Base-by-base conservation (phyloP, 2,329 filamentous ascomycete species). In the Lachnellula suecica region DNA sequence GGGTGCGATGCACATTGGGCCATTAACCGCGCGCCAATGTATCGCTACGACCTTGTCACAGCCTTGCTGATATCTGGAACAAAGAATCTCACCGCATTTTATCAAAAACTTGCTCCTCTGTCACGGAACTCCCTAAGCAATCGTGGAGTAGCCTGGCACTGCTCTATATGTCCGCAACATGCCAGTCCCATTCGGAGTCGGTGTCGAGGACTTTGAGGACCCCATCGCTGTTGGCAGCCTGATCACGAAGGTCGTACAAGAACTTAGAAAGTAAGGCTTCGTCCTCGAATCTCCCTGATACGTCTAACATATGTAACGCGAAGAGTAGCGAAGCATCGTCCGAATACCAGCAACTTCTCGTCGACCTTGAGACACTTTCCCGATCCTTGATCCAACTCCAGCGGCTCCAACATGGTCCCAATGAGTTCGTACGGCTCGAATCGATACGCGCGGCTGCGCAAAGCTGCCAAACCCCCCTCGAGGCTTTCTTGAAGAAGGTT, bases 301-400 rank as follows among this genome's bases (percentile, higher is more conserved):
- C 20, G 7, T 22, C n/a, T 15, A 22, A 15, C n/a, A 17, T 22
- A 7, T 44, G 41, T 44, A 20, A 15, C 24, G n/a, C n/a, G 17
- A 31, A 51, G 49, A 40, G 41, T 45, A 42, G 49, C 19, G 49
- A 51, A 45, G 42, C 49, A 22, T 29, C 48, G 8, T 31, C 48
- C 8, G 31, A n/a, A n/a, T 46, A 41, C 25, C 42, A 51, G 19
- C 20, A 20, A 15, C 49, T 51, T 7, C 41, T 51, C 9, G 4
- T 51, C 43, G 49, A 51, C n/a, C 49, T 51, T n/a, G 49, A 51
- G 40, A 34, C 49, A 22, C 42, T 51, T 11, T 23, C 15, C 20
- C 29, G 42, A 41, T 29, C 49, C n/a, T 42, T 51, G 9, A 6
- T 13, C 9, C 49, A 51, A 41, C 42, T 51, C 10, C 23, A 29